Evolutionary conservation across 148 eudicot genomes (phyloP).

Genomic region (Dysphania ambrosioides): DNA sequence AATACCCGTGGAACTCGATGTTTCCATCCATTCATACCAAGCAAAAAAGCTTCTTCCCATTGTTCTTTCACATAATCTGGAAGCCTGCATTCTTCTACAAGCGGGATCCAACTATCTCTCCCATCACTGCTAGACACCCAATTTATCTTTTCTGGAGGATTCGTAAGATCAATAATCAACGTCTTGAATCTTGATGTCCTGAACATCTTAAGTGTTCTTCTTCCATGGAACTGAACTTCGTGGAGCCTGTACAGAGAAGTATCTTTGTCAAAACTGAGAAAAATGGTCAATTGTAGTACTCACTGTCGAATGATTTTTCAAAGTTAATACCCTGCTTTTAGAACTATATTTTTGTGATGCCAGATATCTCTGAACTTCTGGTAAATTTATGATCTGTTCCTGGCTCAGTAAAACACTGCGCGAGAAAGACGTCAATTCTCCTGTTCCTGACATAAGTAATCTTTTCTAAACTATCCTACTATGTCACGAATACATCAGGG

Average conservation of each 20-base stretch:
- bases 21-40: constrained; percentile 35
- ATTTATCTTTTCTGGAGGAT: constrained; percentile 33
- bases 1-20: constrained; percentile 32
- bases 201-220: constrained; percentile 21
- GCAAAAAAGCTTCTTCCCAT: constrained; percentile 35
- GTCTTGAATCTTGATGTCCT: constrained; percentile 17
- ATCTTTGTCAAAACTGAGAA: background rate
- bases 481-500: background rate
- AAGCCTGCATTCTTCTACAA: constrained; percentile 26
- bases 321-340: constrained; percentile 29
- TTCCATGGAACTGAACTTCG: constrained; percentile 23
- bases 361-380: constrained; percentile 59
- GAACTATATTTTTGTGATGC: constrained; percentile 33
- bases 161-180: constrained; percentile 16
- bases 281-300: constrained; percentile 14
- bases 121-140: constrained; percentile 35
- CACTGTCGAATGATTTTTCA: constrained; percentile 29
- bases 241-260: constrained; percentile 15
- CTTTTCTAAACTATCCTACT: background rate
- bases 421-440: constrained; percentile 9
- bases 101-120: constrained; percentile 35
- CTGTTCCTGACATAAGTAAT: background rate
- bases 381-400: constrained; percentile 51
- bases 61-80: constrained; percentile 33
- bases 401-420: constrained; percentile 79